Conservation (phyloP, 2,329 filamentous ascomycete genomes). For the Lomentospora prolificans region DNA sequence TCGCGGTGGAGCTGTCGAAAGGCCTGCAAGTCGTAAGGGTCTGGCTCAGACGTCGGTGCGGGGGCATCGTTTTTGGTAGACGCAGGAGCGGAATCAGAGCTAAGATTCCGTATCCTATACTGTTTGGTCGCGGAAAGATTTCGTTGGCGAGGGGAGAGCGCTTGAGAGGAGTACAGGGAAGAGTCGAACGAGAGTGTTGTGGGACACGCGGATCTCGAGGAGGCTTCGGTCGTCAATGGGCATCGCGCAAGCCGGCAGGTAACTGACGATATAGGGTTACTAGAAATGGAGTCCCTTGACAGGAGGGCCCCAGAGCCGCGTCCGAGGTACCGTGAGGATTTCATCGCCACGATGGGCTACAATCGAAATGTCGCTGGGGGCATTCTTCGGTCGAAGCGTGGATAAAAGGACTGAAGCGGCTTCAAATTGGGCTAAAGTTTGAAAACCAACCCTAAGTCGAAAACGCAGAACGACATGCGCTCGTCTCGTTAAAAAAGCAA, state of each 20-base stretch:
- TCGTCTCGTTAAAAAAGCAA: too few species aligned
- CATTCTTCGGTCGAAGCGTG: background rate
- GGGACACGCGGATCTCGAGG: background rate
- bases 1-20: background rate
- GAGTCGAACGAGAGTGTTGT: background rate
- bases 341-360: background rate
- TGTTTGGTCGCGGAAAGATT: background rate
- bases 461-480: too few species aligned
- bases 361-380: background rate
- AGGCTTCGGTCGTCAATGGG: background rate
- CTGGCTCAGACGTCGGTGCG: background rate
- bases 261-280: background rate
- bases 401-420: background rate
- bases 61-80: background rate
- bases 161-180: background rate
- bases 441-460: too few species aligned
- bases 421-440: too few species aligned
- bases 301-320: background rate
- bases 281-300: background rate
- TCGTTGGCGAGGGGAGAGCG: background rate
- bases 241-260: background rate
- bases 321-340: constrained; percentile 5
- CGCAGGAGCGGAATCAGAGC: background rate
- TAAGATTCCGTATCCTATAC: background rate
- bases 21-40: background rate